Base-by-base conservation (phyloP, 2,329 filamentous ascomycete species). In the Colletotrichum sp. region DNA sequence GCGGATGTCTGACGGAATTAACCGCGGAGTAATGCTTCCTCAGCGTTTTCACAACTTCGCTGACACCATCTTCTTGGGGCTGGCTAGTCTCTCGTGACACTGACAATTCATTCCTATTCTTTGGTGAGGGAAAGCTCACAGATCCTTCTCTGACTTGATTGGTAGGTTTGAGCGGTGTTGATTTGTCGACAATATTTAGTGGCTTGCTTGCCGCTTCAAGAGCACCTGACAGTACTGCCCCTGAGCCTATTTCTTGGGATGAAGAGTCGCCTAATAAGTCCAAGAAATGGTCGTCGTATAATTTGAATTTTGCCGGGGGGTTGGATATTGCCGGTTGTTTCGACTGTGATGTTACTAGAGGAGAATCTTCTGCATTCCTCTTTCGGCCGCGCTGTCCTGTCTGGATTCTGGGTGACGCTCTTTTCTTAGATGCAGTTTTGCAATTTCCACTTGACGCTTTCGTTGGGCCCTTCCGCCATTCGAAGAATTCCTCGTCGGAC, bases 261-360 rank as follows among this genome's bases (percentile, higher is more conserved):
- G 8, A 13, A 52, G 44, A n/a, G 10, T n/a, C n/a, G 12, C 12
- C 44, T 52, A 49, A 1, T n/a, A 52, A 52, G n/a, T 52, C 44
- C 44, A 21, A 3, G n/a, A 52, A 9, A 13, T 13, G 0, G 44
- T 21, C 44, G 10, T 52, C 44, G 44, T 52, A 52, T 21, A 8
- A 13, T 52, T 21, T 52, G 44, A 52, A 52, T 21, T 52, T 13
- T 13, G 44, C 44, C 3, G 44, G n/a, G 2, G 44, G n/a, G 1
- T 49, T 52, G 9, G 44, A 21, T 52, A 3, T 52, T 13, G n/a
- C 4, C 44, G 44, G n/a, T n/a, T 1, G 44, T 21, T 21, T 52
- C 0, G 6, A 6, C 10, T 0, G n/a, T 8, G n/a, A 6, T 3
- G 44, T 13, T 12, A 13, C n/a, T 52, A 0, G n/a, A 13, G 7